Conservation (phyloP, 371 early-diverging fungal species). For the Zopfochytrium polystomum region DNA sequence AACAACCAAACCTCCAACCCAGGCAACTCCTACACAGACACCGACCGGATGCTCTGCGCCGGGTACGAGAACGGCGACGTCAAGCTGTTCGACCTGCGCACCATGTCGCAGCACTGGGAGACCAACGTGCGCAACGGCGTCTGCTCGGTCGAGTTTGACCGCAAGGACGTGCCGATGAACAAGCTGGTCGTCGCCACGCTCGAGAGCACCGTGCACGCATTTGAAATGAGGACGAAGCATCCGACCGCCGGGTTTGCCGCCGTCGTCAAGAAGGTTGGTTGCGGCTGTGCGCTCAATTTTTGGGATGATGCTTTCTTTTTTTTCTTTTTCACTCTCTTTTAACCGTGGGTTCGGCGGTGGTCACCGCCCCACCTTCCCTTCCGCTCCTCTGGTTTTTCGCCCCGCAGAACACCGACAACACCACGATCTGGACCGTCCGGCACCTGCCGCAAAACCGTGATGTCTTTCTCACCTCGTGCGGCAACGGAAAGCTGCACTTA, state of each 20-base stretch:
- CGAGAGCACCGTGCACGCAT: constrained; percentile 41
- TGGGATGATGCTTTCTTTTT: neutral
- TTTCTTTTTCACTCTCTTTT: too few relatives aligned
- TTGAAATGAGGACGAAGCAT: constrained; percentile 51
- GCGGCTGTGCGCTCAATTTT: neutral
- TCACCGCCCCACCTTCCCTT: neutral
- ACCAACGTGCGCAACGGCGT: constrained; percentile 73
- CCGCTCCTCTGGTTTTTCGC: neutral
- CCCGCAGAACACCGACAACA: constrained; percentile 49
- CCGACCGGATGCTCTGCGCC: constrained; percentile 56
- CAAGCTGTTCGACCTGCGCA: constrained; percentile 65
- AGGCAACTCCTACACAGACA: constrained; percentile 57
- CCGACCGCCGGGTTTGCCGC: constrained; percentile 54
- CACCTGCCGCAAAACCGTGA: constrained; percentile 69
- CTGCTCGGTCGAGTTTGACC: constrained; percentile 64
- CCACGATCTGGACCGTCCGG: constrained; percentile 71
- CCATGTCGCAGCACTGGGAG: constrained; percentile 63
- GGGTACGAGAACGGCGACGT: constrained; percentile 84
- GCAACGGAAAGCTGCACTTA: constrained; percentile 60
- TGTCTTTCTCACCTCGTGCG: constrained; percentile 62
- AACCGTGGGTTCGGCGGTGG: neutral
- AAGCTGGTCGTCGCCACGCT: constrained; percentile 54
- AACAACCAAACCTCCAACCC: neutral
- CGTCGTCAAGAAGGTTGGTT: constrained; percentile 40
- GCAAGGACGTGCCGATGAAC: constrained; percentile 52